A percentile compares a stretch with the other conserved stretches of the same genome.
These are phyloP conservation scores for Beauveria rudraprayagi DNA, from an alignment of 2,329 filamentous ascomycete species.

Conservation along the genomic window DNA sequence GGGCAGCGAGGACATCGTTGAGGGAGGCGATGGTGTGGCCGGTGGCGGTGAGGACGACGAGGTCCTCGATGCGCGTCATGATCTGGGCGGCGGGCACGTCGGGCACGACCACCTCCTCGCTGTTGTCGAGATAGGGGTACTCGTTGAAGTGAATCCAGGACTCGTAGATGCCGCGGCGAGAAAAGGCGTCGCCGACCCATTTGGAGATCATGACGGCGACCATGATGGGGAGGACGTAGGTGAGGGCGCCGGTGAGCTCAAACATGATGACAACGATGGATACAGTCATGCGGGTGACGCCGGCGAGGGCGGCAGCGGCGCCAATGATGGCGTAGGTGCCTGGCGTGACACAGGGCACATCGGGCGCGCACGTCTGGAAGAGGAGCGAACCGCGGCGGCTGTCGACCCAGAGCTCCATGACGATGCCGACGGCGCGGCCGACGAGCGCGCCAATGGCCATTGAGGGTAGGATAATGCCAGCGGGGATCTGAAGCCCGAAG, in stretches of 20 bases:
- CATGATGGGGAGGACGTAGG: constrained; percentile 97
- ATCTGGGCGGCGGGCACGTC: constrained; percentile 80
- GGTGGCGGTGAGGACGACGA: constrained; percentile 77
- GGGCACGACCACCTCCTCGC: constrained; percentile 70
- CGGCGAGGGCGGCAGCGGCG: constrained; percentile 86
- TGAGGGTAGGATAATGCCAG: constrained; percentile 90
- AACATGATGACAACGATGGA: constrained; percentile 99
- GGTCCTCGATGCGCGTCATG: constrained; percentile 88
- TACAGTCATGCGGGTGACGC: constrained; percentile 92
- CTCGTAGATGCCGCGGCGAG: constrained; percentile 90
- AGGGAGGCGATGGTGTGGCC: constrained; percentile 80
- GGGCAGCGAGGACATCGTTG: constrained; percentile 58
- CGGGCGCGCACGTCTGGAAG: constrained; percentile 76
- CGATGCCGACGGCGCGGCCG: constrained; percentile 80
- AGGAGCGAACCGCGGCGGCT: constrained; percentile 68
- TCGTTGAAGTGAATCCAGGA: constrained; percentile 95
- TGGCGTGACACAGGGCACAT: constrained; percentile 81
- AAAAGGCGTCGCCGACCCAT: constrained; percentile 96
- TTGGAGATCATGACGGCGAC: constrained; percentile 97
- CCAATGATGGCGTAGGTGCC: constrained; percentile 96
- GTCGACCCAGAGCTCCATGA: constrained; percentile 81
- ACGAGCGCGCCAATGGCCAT: constrained; percentile 92
- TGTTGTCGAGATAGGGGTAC: constrained; percentile 92
- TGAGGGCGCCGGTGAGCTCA: constrained; percentile 90
- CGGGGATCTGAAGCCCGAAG: constrained; percentile 89